A percentile compares a stretch with the other conserved stretches of the same genome.
Evolutionary conservation across 495 filamentous ascomycete genomes (phyloP).

Genomic region (Copromyces sp.): DNA sequence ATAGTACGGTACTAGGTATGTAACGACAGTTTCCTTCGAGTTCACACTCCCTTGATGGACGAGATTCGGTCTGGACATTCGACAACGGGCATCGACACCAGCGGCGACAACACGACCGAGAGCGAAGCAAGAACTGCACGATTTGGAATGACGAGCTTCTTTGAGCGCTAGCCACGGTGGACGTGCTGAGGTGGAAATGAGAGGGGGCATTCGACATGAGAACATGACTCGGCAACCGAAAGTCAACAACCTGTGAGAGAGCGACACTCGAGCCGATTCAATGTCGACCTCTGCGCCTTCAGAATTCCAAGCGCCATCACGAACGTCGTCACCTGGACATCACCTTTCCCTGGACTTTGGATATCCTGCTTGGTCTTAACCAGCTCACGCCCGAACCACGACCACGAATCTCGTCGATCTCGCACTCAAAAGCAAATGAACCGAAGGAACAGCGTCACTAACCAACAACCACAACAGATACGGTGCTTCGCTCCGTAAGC

Average conservation of each 20-base stretch:
- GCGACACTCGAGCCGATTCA: neutral
- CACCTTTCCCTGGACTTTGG: neutral
- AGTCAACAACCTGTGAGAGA: neutral
- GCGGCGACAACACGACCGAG: neutral
- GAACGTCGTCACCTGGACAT: neutral
- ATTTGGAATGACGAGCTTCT: neutral
- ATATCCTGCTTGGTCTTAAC: neutral
- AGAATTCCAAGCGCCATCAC: neutral
- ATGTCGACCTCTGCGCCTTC: neutral
- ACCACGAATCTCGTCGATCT: neutral
- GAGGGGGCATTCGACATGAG: neutral
- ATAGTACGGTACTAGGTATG: conserved; percentile 50
- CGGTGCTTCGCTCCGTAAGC: conserved; percentile 98
- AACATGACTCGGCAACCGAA: neutral
- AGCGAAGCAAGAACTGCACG: neutral
- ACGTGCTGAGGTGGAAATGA: neutral
- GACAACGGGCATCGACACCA: conserved; percentile 2
- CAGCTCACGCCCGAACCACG: neutral
- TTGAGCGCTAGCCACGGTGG: neutral
- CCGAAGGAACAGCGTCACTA: conserved; percentile 5
- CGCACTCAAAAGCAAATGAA: neutral
- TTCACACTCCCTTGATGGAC: neutral
- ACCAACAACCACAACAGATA: conserved; percentile 45
- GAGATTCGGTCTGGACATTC: neutral
- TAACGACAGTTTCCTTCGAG: conserved; percentile 14